phyloP scores from a whole-genome alignment of 768 basidiomycete genomes.

The Kwoniella botswanensis region DNA sequence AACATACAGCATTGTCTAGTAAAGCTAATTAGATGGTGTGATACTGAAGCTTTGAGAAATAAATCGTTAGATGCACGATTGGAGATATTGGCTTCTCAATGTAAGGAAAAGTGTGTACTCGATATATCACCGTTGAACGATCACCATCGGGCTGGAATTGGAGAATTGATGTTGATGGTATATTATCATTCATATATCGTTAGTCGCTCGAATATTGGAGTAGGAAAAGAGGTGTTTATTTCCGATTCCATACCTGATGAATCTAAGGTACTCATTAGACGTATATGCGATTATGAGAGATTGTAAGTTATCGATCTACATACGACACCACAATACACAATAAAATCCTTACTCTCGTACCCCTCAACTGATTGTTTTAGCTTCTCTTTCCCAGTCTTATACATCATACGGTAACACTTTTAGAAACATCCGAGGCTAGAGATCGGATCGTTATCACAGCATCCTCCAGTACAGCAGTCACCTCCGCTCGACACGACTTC shows the following conservation, averaged over 20 bases:
- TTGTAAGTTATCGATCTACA: background rate
- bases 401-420: too few relatives aligned
- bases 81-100: background rate
- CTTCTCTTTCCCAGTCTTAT: too few relatives aligned
- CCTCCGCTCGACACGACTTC: background rate
- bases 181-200: too few relatives aligned
- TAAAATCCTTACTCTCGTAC: background rate
- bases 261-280: background rate
- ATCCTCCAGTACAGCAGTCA: too few relatives aligned
- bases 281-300: background rate
- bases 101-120: background rate
- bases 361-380: too few relatives aligned
- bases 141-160: background rate
- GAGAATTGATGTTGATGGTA: too few relatives aligned
- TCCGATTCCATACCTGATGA: background rate
- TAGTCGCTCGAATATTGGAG: background rate
- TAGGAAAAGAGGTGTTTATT: background rate
- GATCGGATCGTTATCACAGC: background rate
- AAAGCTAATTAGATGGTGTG: background rate
- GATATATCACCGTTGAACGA: background rate
- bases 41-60: background rate
- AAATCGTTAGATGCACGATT: background rate
- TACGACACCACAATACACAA: background rate
- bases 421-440: background rate
- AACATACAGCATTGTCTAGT: background rate